These are phyloP conservation scores for Cardamine chenopodiifolia DNA, from an alignment of 345 rosid genomes.

Conservation along the genomic window DNA sequence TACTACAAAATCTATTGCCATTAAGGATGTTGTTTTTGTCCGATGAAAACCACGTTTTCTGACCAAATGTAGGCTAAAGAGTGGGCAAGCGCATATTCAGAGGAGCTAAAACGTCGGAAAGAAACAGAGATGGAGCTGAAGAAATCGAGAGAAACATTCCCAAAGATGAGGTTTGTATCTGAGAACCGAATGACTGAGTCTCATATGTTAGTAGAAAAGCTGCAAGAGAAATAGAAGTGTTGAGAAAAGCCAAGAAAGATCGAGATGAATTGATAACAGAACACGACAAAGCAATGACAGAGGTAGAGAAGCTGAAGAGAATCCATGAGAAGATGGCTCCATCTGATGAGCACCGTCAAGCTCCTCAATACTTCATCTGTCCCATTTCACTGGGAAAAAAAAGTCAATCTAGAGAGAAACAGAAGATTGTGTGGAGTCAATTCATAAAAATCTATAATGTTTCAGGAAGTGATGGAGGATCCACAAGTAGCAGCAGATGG, in stretches of 20 bases:
- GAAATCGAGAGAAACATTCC: slow-evolving; percentile 52
- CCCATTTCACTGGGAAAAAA: slow-evolving; percentile 70
- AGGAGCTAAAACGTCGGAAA: slow-evolving; percentile 56
- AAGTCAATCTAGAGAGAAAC: background rate
- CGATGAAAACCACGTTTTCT: background rate
- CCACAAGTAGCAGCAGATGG: slow-evolving; percentile 80
- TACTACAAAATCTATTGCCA: slow-evolving; percentile 6
- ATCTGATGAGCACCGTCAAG: slow-evolving; percentile 50
- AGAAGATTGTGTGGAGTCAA: background rate
- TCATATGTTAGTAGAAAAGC: slow-evolving; percentile 51
- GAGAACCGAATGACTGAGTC: slow-evolving; percentile 58
- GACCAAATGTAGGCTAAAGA: slow-evolving; percentile 51
- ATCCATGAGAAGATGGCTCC: slow-evolving; percentile 52
- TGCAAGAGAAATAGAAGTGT: slow-evolving; percentile 61
- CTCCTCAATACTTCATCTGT: slow-evolving; percentile 68
- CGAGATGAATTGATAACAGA: slow-evolving; percentile 57
- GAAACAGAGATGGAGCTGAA: slow-evolving; percentile 56
- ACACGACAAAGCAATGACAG: slow-evolving; percentile 64
- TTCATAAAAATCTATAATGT: background rate
- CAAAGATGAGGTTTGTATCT: slow-evolving; percentile 46
- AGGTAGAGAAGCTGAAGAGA: slow-evolving; percentile 65
- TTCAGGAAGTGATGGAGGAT: slow-evolving; percentile 74
- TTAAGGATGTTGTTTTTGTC: background rate
- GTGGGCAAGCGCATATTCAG: slow-evolving; percentile 49
- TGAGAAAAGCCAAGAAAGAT: slow-evolving; percentile 60